These are phyloP conservation scores for Yamadazyma sp. DNA, from an alignment of 1,139 yeast genomes.

Conservation along the genomic window DNA sequence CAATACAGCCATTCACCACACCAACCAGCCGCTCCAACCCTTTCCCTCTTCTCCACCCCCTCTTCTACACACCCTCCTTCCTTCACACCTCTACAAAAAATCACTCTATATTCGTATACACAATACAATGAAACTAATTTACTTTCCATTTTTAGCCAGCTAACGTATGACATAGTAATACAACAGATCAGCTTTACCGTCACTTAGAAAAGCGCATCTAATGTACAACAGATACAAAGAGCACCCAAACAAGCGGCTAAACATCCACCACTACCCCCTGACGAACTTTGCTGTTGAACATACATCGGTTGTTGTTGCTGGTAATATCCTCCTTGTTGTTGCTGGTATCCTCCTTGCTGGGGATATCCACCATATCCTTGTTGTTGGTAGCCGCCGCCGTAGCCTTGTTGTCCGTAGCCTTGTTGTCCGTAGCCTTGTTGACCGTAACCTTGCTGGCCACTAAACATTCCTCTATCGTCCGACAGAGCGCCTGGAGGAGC, in stretches of 20 bases:
- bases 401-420: conserved; percentile 21
- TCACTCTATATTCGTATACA: background rate
- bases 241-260: conserved; percentile 73
- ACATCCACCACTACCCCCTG: conserved; percentile 45
- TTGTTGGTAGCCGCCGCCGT: conserved; percentile 32
- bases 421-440: conserved; percentile 20
- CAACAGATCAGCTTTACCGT: too few species aligned
- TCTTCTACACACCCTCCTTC: too few species aligned
- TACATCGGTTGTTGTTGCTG: conserved; percentile 63
- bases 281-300: conserved; percentile 31
- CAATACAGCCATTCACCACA: too few species aligned
- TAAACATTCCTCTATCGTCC: conserved; percentile 33
- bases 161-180: background rate
- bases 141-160: background rate
- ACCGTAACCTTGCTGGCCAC: conserved; percentile 17
- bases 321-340: conserved; percentile 23
- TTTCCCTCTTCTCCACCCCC: too few species aligned
- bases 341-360: conserved; percentile 38
- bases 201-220: conserved; percentile 59
- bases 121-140: background rate
- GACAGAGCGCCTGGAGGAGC: conserved; percentile 25
- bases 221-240: conserved; percentile 70
- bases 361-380: conserved; percentile 45
- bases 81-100: conserved; percentile 5
- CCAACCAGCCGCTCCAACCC: too few species aligned